Conservation (phyloP, 495 filamentous ascomycete genomes). For the Corynascus novoguineensis region DNA sequence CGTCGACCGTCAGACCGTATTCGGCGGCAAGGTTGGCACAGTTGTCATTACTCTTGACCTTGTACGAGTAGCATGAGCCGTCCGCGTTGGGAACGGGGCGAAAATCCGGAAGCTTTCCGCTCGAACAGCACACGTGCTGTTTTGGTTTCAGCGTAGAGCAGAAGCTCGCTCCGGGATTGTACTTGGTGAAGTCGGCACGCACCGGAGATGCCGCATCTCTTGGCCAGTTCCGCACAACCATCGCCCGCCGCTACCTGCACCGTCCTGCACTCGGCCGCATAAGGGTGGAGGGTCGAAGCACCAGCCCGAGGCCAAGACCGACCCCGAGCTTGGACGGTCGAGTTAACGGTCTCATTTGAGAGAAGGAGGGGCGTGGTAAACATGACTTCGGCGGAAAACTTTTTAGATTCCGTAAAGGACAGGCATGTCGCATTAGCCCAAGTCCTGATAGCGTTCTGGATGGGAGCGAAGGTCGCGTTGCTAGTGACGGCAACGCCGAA, state of each 20-base stretch:
- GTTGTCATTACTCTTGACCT: constrained; percentile 31
- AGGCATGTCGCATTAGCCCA: constrained; percentile 36
- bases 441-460: constrained; percentile 30
- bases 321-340: neutral
- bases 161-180: constrained; percentile 32
- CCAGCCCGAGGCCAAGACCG: too few species aligned
- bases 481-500: constrained; percentile 33
- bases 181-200: constrained; percentile 35
- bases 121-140: constrained; percentile 45
- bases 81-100: constrained; percentile 37
- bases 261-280: constrained; percentile 21
- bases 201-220: constrained; percentile 38
- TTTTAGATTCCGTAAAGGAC: constrained; percentile 16
- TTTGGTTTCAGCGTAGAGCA: constrained; percentile 33
- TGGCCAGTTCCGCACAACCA: constrained; percentile 34
- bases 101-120: constrained; percentile 36
- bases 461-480: constrained; percentile 28
- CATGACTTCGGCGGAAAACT: constrained; percentile 17
- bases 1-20: constrained; percentile 27
- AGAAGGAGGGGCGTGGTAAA: constrained; percentile 18
- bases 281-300: neutral
- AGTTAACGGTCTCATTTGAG: neutral
- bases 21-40: constrained; percentile 29
- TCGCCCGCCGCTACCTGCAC: constrained; percentile 28
- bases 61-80: constrained; percentile 39